These are phyloP conservation scores for Delonix regia DNA, from an alignment of 306 rosid species.

Conservation along the genomic window DNA sequence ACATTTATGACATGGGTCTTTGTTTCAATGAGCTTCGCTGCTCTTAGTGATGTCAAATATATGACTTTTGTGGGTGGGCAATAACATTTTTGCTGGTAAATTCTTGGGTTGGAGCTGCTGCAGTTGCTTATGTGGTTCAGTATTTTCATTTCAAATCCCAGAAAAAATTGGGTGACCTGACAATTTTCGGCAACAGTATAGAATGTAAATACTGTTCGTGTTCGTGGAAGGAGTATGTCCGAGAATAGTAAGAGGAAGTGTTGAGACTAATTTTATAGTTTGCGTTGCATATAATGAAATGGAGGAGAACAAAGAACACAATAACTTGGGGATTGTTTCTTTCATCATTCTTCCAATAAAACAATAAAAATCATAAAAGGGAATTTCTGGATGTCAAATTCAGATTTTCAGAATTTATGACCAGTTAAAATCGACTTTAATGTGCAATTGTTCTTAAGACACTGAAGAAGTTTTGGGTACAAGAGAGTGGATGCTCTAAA, in stretches of 20 bases:
- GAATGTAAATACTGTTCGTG: too few relatives aligned
- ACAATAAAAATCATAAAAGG: background rate
- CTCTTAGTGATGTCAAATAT: background rate
- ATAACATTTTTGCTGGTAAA: background rate
- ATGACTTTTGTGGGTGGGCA: background rate
- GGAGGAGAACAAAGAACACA: background rate
- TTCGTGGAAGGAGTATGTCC: too few relatives aligned
- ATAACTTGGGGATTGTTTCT: too few relatives aligned
- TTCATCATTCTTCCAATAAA: background rate
- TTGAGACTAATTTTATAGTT: background rate
- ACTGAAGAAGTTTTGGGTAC: background rate
- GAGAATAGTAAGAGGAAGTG: too few relatives aligned
- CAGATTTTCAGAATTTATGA: background rate
- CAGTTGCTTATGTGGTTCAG: background rate
- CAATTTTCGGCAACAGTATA: background rate
- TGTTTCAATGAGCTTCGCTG: background rate
- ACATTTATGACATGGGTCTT: slow-evolving; percentile 20
- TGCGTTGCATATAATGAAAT: background rate
- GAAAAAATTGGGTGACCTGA: background rate
- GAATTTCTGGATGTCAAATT: background rate
- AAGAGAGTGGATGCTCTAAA: background rate
- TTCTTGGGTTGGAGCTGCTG: slow-evolving; percentile 8
- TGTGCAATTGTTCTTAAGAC: background rate
- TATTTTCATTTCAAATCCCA: background rate
- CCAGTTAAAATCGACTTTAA: background rate